Evolutionary conservation across 257 asterid genomes (phyloP).

Genomic region (Leonotis leonurus): DNA sequence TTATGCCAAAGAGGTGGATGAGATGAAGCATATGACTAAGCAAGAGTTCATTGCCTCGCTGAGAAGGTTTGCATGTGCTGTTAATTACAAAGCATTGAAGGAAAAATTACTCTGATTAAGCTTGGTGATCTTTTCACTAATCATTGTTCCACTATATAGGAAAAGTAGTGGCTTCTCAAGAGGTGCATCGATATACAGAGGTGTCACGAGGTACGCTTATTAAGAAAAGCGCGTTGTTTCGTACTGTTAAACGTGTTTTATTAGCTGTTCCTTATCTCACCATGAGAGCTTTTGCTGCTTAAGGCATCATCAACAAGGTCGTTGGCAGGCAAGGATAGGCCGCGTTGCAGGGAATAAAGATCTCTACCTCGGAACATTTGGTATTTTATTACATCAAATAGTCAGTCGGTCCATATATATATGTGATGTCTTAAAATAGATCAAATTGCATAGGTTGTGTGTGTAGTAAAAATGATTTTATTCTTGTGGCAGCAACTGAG

Average conservation of each 20-base stretch:
- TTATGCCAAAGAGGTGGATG: constrained; percentile 67
- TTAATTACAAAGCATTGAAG: background rate
- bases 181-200: constrained; percentile 85
- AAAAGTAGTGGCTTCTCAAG: constrained; percentile 92
- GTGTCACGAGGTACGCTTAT: constrained; percentile 64
- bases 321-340: constrained; percentile 98
- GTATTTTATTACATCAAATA: constrained; percentile 34
- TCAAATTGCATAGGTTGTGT: too few species aligned
- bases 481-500: constrained; percentile 60
- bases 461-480: too few species aligned
- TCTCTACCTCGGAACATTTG: constrained; percentile 96
- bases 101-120: background rate
- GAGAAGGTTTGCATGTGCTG: constrained; percentile 45
- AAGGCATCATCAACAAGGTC: constrained; percentile 99
- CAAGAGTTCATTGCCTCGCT: constrained; percentile 95
- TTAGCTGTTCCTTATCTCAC: background rate
- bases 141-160: constrained; percentile 36
- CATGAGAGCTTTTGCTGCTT: background rate
- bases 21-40: constrained; percentile 63
- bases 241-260: background rate
- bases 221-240: background rate
- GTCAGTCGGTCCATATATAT: too few species aligned
- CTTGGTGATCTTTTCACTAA: background rate
- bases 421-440: too few species aligned
- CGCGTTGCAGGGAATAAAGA: constrained; percentile 95